Evolutionary conservation across 2,329 filamentous ascomycete genomes (phyloP), one percentile per base, ranked within the genome.

Genomic region (Colletotrichum echinochloae): DNA sequence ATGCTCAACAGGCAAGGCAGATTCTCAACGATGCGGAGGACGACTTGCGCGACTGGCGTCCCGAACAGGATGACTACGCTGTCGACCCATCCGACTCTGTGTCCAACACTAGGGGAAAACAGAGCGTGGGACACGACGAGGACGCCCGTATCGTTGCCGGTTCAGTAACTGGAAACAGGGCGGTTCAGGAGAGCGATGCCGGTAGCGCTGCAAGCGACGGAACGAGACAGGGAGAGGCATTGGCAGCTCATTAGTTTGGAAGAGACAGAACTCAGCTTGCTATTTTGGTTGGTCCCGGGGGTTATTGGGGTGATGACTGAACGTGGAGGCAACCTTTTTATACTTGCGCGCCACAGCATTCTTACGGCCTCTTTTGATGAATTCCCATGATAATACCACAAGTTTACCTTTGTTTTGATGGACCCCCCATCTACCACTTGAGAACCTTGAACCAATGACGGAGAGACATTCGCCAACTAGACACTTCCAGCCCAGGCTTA

Each of bases 21-120:
- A 89, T 98, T 55, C 88, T 99, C 33, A 96, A 97, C 77, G 95
- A 98, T 73, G 95, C 94, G 51, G 96, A 99, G 81, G 91, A 94
- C 64, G 94, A 97, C 75, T 89, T 99, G 72, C 89, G 91, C 65
- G 87, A 89, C 49, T 98, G 95, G 94, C 83, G 83, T 65, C 83
- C 84, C 5, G 83, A 85, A 61, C 72, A 75, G 9, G 83, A 85
- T 23, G 74, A 78, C 46, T 74, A 73, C 20, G 51, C 49, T n/a
- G 59, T 60, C 28, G 59, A 60, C 6, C 56, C 66, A n/a, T 55
- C 63, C 18, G 71, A 65, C 28, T 55, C 20, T 5, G n/a, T 44
- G 9, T 62, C 67, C 14, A 39, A 59, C 41, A 16, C 52, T 44
- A 60, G 66, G 59, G 64, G 63, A n/a, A 72, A 56, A 26, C 54